Evolutionary conservation across 306 rosid genomes (phyloP), one percentile per base, ranked within the genome.

Genomic region (Vigna unguiculata): DNA sequence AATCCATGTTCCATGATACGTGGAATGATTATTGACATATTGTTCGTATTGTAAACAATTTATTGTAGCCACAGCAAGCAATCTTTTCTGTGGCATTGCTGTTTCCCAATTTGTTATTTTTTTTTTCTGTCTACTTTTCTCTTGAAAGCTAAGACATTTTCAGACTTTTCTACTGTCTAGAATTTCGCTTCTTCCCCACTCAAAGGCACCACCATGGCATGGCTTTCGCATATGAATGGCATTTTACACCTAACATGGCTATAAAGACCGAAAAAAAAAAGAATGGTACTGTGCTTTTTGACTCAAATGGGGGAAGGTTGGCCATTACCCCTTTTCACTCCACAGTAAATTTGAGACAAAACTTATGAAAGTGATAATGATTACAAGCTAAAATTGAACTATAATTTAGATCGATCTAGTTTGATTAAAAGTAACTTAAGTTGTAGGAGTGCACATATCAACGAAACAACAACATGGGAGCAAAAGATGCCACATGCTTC

Each of bases 121-220:
- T 77, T 70, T 64, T 72, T 64, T 45, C 52, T 71, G 51, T 59
- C 47, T 82, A 71, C 69, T 82, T 91, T 72, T 87, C 84, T 90
- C 97, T 92, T 92, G 84, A 80, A 88, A 88, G 91, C 90, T 75
- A 92, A 90, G 97, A 73, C 73, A 83, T 71, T 77, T 82, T 36
- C 74, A 32, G 62, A 60, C 74, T 60, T 72, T 45, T 83, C 81
- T 53, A 45, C 60, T 66, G 43, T 78, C 74, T 78, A 61, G 80
- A 85, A 79, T 81, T 77, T 92, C 82, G 67, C 96, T 88, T 87
- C 76, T 80, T 87, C 72, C 84, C 75, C 80, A 92, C 96, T 87
- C 96, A 88, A 90, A 80, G 90, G 72, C 84, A 80, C 24, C 77
- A 79, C 81, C 57, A 17, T 51, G 78, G 63, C 58, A 74, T 69